A percentile compares a stretch with the other conserved stretches of the same genome.
phyloP scores from a whole-genome alignment of 768 basidiomycete species.

The Suillus occidentalis region DNA sequence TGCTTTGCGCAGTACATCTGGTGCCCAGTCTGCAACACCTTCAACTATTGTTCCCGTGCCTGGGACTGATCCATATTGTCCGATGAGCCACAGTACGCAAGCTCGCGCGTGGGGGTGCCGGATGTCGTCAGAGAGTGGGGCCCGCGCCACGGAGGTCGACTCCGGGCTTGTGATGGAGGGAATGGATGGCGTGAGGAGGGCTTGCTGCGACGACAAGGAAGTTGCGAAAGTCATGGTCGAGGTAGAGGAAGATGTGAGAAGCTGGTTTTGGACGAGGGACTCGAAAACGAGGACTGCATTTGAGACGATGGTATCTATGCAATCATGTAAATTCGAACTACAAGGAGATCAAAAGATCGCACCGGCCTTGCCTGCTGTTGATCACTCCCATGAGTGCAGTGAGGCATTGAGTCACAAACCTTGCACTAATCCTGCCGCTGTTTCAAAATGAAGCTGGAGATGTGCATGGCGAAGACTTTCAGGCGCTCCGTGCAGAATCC shows the following conservation, averaged over 20 bases:
- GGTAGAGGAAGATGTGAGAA: constrained; percentile 37
- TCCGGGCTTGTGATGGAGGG: constrained; percentile 23
- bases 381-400: constrained; percentile 80
- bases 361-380: constrained; percentile 69
- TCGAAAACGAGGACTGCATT: constrained; percentile 86
- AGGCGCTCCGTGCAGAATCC: constrained; percentile 65
- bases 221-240: constrained; percentile 14
- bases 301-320: constrained; percentile 70
- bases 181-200: constrained; percentile 12
- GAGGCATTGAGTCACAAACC: constrained; percentile 54
- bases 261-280: constrained; percentile 74
- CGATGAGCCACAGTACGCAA: constrained; percentile 90
- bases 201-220: constrained; percentile 9
- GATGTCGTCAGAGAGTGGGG: constrained; percentile 69
- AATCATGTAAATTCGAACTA: background rate
- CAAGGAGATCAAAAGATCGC: background rate
- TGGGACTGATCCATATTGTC: constrained; percentile 68
- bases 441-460: constrained; percentile 68
- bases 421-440: background rate
- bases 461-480: constrained; percentile 68
- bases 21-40: constrained; percentile 76
- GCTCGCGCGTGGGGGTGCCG: constrained; percentile 79
- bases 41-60: constrained; percentile 40
- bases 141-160: constrained; percentile 24
- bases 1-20: constrained; percentile 83